These are phyloP conservation scores for Xylariales sp. DNA, from an alignment of 2,329 filamentous ascomycete genomes.

Conservation along the genomic window DNA sequence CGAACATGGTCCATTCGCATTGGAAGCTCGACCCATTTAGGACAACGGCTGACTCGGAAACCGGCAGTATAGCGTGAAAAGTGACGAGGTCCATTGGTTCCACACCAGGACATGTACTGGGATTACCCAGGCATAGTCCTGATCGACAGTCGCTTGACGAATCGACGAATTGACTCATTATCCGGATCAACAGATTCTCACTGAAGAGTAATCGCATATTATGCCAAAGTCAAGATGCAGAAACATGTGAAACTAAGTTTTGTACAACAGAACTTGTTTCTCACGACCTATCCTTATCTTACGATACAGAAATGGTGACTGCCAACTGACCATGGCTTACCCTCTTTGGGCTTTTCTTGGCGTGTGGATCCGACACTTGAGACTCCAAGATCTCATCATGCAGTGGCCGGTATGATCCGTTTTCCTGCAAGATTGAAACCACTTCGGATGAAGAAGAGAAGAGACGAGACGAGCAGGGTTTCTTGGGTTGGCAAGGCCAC, in stretches of 20 bases:
- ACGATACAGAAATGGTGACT: too few species aligned
- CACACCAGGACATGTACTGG: not conserved
- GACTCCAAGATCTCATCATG: slow-evolving; percentile 1
- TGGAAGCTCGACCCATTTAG: not conserved
- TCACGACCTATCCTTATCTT: too few species aligned
- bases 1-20: not conserved
- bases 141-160: slow-evolving; percentile 1
- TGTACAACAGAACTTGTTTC: too few species aligned
- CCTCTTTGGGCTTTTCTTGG: too few species aligned
- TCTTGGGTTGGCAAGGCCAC: not conserved
- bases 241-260: too few species aligned
- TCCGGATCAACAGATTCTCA: slow-evolving; percentile 2
- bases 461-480: not conserved
- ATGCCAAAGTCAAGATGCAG: too few species aligned
- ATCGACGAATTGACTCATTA: slow-evolving; percentile 5
- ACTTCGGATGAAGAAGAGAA: slow-evolving; percentile 7
- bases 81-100: too few species aligned
- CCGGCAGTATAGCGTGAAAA: not conserved
- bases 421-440: slow-evolving; percentile 3
- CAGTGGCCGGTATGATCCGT: not conserved
- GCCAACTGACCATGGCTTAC: too few species aligned
- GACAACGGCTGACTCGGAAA: not conserved
- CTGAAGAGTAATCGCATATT: not conserved
- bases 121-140: not conserved
- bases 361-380: too few species aligned